Base-by-base conservation (phyloP, 2,329 filamentous ascomycete species). In the Lasiodiplodia hormozganensis region DNA sequence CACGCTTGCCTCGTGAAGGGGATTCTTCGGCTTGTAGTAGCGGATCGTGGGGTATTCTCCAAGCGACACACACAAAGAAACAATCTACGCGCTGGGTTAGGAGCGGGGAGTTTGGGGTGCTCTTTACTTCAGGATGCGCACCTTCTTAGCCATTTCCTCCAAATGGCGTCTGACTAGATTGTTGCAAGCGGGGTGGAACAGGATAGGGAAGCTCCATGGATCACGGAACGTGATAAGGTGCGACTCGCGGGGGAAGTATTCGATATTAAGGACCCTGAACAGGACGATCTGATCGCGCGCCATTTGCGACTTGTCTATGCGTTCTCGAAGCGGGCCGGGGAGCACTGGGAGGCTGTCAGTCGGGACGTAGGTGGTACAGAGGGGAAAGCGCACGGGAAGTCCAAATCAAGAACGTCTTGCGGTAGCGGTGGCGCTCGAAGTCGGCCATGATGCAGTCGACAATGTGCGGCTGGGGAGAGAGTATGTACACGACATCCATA, bases 391-490 rank as follows among this genome's bases (percentile, higher is more conserved):
- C 74, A 88, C 87, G 81, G 70, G 87, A 87, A 11, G 92, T 97
- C 95, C 96, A 99, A 71, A 98, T 88, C 70, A 99, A 80, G 80
- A 90, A 95, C 62, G 89, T 86, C 75, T 87, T 91, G 72, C 89
- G 87, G 81, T 99, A 99, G 77, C 93, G 89, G 73, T 89, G 87
- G 74, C 90, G 88, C 76, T 97, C 93, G 70, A 98, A 91, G 79
- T 99, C 96, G 76, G 94, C 93, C 82, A 98, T 89, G 57, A 99
- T 85, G 78, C 94, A 97, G 75, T 98, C 95, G 75, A 98, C 91
- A 71, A 97, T 93, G 78, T 97, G 92, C 7, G 93, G 85, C 74
- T 92, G 88, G 10, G 96, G 92, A 0, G 94, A 92, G 68, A 99
- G 86, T 70, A 99, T 85, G 82, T 98, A 99, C 72, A 99, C 89